Percentiles rank a stretch among this genome's conserved stretches.
phyloP scores from a whole-genome alignment of 1,284 basidiomycete species.

The Pascua guehoae region DNA sequence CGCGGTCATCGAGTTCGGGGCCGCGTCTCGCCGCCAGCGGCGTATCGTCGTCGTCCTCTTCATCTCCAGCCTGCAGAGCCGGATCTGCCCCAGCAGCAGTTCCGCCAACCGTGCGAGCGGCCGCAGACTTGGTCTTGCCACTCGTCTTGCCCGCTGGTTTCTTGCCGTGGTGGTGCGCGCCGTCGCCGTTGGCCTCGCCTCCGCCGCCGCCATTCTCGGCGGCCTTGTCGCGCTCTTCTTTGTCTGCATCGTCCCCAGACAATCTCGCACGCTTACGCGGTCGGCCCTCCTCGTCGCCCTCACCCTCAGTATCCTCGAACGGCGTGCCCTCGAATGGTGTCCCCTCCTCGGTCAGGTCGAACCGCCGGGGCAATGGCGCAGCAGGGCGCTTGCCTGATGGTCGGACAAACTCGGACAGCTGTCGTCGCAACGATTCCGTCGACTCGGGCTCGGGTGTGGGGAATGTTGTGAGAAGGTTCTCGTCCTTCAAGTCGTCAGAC shows the following conservation, averaged over 20 bases:
- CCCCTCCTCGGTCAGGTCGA: conserved; percentile 28
- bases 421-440: conserved; percentile 62
- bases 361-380: conserved; percentile 23
- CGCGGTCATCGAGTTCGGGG: conserved; percentile 39
- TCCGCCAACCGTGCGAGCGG: conserved; percentile 14
- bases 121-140: conserved; percentile 11
- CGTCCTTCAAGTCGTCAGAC: conserved; percentile 56
- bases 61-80: conserved; percentile 13
- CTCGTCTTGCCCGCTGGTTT: conserved; percentile 19
- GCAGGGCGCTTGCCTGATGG: conserved; percentile 40
- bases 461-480: conserved; percentile 69
- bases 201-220: conserved; percentile 2
- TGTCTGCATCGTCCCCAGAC: conserved; percentile 11
- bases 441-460: conserved; percentile 67
- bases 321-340: conserved; percentile 14
- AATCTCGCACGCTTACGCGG: conserved; percentile 22
- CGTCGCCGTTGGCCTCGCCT: conserved; percentile 11
- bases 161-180: conserved; percentile 17
- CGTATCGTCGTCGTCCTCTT: conserved; percentile 34
- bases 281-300: conserved; percentile 27
- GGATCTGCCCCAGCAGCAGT: neutral
- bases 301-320: neutral
- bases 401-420: conserved; percentile 56
- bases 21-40: conserved; percentile 32
- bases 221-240: conserved; percentile 14